Evolutionary conservation across 2,329 filamentous ascomycete species (phyloP).

Genomic region (Sporothrix pallida): DNA sequence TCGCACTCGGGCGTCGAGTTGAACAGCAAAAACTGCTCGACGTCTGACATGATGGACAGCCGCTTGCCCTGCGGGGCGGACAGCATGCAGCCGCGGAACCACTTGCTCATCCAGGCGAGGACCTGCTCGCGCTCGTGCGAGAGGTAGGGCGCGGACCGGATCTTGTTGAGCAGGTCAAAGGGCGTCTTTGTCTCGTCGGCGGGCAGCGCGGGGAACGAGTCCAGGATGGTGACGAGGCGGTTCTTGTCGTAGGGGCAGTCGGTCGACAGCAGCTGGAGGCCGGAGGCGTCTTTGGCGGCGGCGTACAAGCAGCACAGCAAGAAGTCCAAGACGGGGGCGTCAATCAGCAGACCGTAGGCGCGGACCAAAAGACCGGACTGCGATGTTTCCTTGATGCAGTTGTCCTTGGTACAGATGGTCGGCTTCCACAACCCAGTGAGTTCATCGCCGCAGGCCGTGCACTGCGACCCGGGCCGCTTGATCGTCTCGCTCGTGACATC

Average conservation of each 20-base stretch:
- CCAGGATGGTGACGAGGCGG: slow-evolving; percentile 33
- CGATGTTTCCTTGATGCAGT: slow-evolving; percentile 34
- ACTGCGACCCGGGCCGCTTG: slow-evolving; percentile 35
- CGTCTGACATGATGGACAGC: slow-evolving; percentile 38
- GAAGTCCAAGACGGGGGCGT: slow-evolving; percentile 40
- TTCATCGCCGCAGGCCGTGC: slow-evolving; percentile 35
- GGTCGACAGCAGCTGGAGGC: slow-evolving; percentile 35
- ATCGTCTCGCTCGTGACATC: slow-evolving; percentile 34
- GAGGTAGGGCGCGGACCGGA: slow-evolving; percentile 27
- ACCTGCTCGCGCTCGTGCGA: slow-evolving; percentile 35
- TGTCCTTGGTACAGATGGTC: slow-evolving; percentile 35
- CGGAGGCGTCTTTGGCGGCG: slow-evolving; percentile 33
- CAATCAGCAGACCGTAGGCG: slow-evolving; percentile 36
- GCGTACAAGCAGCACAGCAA: slow-evolving; percentile 39
- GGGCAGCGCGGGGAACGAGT: slow-evolving; percentile 39
- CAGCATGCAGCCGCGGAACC: slow-evolving; percentile 40
- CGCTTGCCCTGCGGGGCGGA: slow-evolving; percentile 37
- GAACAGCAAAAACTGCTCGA: slow-evolving; percentile 39
- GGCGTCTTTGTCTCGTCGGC: slow-evolving; percentile 28
- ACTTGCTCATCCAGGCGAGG: slow-evolving; percentile 39
- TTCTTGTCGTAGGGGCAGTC: slow-evolving; percentile 36
- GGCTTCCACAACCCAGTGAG: slow-evolving; percentile 36
- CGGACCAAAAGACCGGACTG: slow-evolving; percentile 37
- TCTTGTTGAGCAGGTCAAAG: slow-evolving; percentile 35
- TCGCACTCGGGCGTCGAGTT: slow-evolving; percentile 39